Evolutionary conservation across 768 basidiomycete genomes (phyloP).

Genomic region (Daedalea quercina): DNA sequence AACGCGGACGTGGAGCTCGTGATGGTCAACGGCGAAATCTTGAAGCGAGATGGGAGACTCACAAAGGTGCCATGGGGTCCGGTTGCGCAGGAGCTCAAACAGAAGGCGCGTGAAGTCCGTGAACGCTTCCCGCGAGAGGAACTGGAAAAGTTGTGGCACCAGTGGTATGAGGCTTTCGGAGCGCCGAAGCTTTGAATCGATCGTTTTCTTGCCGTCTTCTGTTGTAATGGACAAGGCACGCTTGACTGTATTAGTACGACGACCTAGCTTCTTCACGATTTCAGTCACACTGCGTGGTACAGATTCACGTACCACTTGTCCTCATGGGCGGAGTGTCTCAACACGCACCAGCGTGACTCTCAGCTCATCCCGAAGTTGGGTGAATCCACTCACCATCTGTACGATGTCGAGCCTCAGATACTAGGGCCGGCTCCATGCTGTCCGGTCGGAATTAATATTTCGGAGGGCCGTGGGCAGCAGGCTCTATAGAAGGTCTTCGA

Average conservation of each 20-base stretch:
- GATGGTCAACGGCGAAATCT: constrained; percentile 24
- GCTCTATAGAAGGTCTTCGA: too few species aligned
- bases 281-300: too few species aligned
- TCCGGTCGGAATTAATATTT: too few species aligned
- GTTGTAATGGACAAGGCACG: not conserved
- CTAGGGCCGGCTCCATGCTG: too few species aligned
- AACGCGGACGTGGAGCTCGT: constrained; percentile 24
- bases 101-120: constrained; percentile 14
- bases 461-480: too few species aligned
- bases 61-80: constrained; percentile 18
- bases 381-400: too few species aligned
- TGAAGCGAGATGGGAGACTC: constrained; percentile 22
- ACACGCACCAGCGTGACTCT: too few species aligned
- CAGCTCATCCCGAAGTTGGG: too few species aligned
- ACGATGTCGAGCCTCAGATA: too few species aligned
- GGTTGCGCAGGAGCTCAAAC: constrained; percentile 19
- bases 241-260: not conserved
- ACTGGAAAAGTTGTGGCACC: constrained; percentile 17
- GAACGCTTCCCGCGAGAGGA: constrained; percentile 14
- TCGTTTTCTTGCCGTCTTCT: not conserved
- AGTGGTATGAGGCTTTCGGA: constrained; percentile 15
- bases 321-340: too few species aligned
- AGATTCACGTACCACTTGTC: too few species aligned
- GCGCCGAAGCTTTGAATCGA: constrained; percentile 1
- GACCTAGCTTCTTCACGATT: not conserved